These are phyloP conservation scores for Choricystis sp. DNA, from an alignment of 139 green algal genomes.

Conservation along the genomic window DNA sequence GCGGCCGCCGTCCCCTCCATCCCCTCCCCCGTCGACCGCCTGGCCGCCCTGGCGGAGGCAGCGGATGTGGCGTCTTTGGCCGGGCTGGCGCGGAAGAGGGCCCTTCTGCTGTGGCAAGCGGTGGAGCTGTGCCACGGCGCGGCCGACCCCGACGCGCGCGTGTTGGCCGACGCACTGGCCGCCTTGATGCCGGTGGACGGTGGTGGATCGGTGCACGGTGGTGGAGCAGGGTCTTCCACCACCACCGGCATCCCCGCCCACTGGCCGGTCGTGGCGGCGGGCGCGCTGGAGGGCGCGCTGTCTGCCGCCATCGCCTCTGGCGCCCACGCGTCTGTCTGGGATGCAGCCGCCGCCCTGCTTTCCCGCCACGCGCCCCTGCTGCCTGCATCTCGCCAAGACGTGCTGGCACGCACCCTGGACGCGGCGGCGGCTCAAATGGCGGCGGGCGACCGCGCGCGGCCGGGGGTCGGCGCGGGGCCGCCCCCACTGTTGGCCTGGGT, in stretches of 20 bases:
- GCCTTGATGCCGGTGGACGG: background rate
- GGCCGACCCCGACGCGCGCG: background rate
- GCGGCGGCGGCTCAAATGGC: slow-evolving; percentile 28
- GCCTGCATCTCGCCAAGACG: slow-evolving; percentile 20
- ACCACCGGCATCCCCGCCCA: slow-evolving; percentile 12
- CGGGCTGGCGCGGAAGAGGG: slow-evolving; percentile 35
- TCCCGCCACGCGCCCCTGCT: slow-evolving; percentile 33
- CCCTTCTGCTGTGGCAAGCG: slow-evolving; percentile 56
- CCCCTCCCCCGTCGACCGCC: slow-evolving; percentile 29
- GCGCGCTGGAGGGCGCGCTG: slow-evolving; percentile 31
- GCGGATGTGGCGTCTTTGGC: slow-evolving; percentile 41
- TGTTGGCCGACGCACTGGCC: background rate
- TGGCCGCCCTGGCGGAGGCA: slow-evolving; percentile 34
- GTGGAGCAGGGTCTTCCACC: background rate
- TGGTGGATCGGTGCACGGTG: slow-evolving; percentile 11
- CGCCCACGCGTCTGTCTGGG: slow-evolving; percentile 46
- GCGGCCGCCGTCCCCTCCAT: slow-evolving; percentile 20
- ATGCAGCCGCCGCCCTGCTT: slow-evolving; percentile 46
- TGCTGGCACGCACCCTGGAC: slow-evolving; percentile 32
- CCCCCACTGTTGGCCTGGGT: background rate
- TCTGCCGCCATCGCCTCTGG: slow-evolving; percentile 26
- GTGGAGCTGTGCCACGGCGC: slow-evolving; percentile 30
- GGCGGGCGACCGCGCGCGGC: slow-evolving; percentile 4
- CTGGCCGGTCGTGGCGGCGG: slow-evolving; percentile 12
- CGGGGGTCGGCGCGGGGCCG: slow-evolving; percentile 2